Base-by-base conservation (phyloP, 805 yeast species). In the Cyberlindnera xishuangbannaensis region DNA sequence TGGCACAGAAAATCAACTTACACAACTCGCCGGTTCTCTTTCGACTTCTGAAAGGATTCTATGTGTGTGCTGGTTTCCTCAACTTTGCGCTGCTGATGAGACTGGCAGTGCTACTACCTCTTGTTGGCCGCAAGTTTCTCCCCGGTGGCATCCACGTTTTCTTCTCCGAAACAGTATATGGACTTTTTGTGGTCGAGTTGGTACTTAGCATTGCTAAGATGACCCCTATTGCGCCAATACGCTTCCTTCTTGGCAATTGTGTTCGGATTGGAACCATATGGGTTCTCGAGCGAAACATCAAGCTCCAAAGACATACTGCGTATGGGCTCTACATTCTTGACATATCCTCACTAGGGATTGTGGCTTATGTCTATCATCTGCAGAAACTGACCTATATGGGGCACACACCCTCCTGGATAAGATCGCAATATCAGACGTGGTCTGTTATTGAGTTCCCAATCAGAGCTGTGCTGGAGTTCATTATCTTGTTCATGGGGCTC, bases 111-210 rank as follows among this genome's bases (percentile, higher is more conserved):
- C 56, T 81, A 19, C 57, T 74, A 28, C 83, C 84, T 1, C 56
- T 81, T 17, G 84, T 77, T n/a, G 83, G 85, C 0, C 55, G 75
- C 20, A 64, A 62, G 42, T 80, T 77, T 43, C 53, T 80, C 15
- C 82, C 86, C 2, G 85, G 80, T 6, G 87, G 85, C 0, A 74
- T 81, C 10, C 83, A 83, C 28, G 82, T 73, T 43, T 80, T 77
- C 56, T 71, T 76, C 45, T 33, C 34, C 13, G 24, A 11, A 10
- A 28, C 43, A 2, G 23, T 24, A 4, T 22, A 35, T 6, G 10
- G 18, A 4, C 7, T 36, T 3, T 15, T 14, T 1, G 14, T 15
- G 1, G 9, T 28, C 5, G 51, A 46, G 21, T 11, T 48, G 2
- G 10, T 41, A 1, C 31, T 43, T 14, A 31, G 34, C 6, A 3